These are phyloP conservation scores for Vachellia pachyceras DNA, from an alignment of 306 rosid genomes.

Conservation along the genomic window DNA sequence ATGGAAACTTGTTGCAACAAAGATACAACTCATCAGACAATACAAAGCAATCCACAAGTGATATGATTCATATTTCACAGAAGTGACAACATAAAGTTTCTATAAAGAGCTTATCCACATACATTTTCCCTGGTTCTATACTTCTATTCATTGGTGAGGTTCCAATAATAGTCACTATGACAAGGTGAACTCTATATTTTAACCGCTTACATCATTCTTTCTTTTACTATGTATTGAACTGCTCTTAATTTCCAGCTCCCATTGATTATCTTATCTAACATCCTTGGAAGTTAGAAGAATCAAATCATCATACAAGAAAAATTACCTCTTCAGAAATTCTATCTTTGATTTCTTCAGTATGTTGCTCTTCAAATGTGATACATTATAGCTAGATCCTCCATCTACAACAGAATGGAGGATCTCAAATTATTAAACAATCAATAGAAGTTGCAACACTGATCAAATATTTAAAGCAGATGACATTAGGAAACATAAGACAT, in stretches of 20 bases:
- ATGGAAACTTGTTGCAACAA: not conserved
- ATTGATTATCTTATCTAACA: conserved; percentile 14
- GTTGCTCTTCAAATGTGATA: conserved; percentile 75
- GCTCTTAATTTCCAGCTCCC: conserved; percentile 5
- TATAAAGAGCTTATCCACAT: not conserved
- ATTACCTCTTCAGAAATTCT: conserved; percentile 77
- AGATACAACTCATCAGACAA: not conserved
- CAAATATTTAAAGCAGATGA: conserved; percentile 25
- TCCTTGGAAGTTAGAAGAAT: conserved; percentile 31
- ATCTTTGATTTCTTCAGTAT: conserved; percentile 85
- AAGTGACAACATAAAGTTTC: not conserved
- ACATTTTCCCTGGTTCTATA: not conserved
- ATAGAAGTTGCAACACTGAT: conserved; percentile 32
- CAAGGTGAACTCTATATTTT: not conserved
- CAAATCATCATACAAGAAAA: conserved; percentile 17
- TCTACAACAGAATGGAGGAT: conserved; percentile 57
- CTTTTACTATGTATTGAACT: not conserved
- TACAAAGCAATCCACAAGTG: not conserved
- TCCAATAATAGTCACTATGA: not conserved
- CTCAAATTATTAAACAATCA: conserved; percentile 20
- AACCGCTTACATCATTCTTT: not conserved
- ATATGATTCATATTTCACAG: not conserved
- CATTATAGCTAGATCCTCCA: conserved; percentile 68
- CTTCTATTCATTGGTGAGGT: not conserved
- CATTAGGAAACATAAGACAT: conserved; percentile 25